phyloP scores from a whole-genome alignment of 129 eudicot species.

The Lactuca sativa region DNA sequence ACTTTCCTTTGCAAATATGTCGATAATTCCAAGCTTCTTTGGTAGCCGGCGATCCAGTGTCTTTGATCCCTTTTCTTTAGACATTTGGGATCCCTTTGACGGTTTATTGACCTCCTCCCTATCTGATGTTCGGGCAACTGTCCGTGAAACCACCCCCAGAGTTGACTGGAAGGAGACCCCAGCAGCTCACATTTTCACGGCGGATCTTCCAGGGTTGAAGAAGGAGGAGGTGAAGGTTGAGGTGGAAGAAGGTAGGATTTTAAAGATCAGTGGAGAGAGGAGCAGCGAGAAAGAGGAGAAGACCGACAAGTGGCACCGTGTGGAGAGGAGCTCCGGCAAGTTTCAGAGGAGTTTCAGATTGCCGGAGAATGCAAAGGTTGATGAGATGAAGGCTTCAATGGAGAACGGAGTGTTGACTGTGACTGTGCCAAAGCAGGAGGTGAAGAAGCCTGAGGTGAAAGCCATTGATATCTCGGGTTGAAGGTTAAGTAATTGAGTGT shows the following conservation, averaged over 20 bases:
- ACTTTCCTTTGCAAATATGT: not conserved
- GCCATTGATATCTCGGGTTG: not conserved
- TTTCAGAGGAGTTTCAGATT: slow-evolving; percentile 34
- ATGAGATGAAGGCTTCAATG: slow-evolving; percentile 30
- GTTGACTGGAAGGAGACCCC: slow-evolving; percentile 36
- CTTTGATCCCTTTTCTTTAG: slow-evolving; percentile 34
- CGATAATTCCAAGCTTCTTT: slow-evolving; percentile 33
- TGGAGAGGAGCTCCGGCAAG: slow-evolving; percentile 35
- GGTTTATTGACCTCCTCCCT: slow-evolving; percentile 13
- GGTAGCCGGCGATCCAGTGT: slow-evolving; percentile 30
- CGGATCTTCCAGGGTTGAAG: slow-evolving; percentile 32
- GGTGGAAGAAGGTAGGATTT: slow-evolving; percentile 26
- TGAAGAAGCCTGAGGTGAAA: slow-evolving; percentile 25
- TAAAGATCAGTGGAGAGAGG: slow-evolving; percentile 36
- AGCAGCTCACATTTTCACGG: slow-evolving; percentile 27
- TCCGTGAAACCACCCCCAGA: not conserved
- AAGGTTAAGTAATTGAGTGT: not conserved
- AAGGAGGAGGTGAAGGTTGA: slow-evolving; percentile 40
- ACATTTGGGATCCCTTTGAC: slow-evolving; percentile 32
- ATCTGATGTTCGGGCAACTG: slow-evolving; percentile 5
- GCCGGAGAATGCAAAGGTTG: slow-evolving; percentile 35
- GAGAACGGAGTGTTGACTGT: slow-evolving; percentile 37
- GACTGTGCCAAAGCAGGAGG: slow-evolving; percentile 30
- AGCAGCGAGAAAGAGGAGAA: slow-evolving; percentile 29
- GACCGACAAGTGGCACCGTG: slow-evolving; percentile 33